These are phyloP conservation scores for Stachybotrys echinatus DNA, from an alignment of 2,329 filamentous ascomycete species.

Conservation along the genomic window DNA sequence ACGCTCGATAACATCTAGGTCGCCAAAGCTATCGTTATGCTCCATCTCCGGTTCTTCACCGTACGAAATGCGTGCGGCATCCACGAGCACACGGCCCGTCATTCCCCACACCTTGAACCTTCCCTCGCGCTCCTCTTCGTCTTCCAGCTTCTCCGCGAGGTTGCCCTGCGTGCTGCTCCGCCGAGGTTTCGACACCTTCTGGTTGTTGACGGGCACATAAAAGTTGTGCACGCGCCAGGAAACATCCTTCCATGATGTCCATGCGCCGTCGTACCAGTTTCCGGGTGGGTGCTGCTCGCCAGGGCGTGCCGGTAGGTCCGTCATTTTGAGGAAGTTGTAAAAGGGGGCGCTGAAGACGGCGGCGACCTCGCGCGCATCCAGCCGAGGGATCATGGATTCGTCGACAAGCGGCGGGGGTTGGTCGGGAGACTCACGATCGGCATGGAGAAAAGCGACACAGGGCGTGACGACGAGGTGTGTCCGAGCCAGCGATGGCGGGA, in stretches of 20 bases:
- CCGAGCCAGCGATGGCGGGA: conserved; percentile 70
- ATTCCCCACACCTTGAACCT: conserved; percentile 90
- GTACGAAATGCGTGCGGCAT: conserved; percentile 82
- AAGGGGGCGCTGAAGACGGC: conserved; percentile 91
- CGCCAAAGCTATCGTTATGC: conserved; percentile 49
- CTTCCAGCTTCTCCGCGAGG: conserved; percentile 37
- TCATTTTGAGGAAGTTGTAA: conserved; percentile 66
- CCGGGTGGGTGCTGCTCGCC: conserved; percentile 39
- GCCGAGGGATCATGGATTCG: conserved; percentile 67
- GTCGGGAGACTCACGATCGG: conserved; percentile 38
- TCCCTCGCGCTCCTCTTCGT: conserved; percentile 38
- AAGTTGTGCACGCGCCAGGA: conserved; percentile 91
- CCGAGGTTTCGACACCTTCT: conserved; percentile 60
- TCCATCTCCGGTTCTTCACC: conserved; percentile 80
- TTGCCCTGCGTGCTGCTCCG: conserved; percentile 35
- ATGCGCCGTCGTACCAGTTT: conserved; percentile 80
- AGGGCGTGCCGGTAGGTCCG: conserved; percentile 46
- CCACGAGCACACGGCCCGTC: conserved; percentile 86
- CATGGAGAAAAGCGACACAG: conserved; percentile 72
- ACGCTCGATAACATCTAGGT: conserved; percentile 43
- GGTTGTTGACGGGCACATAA: conserved; percentile 72
- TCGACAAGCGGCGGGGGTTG: conserved; percentile 46
- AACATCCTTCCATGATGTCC: conserved; percentile 72
- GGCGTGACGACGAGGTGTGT: conserved; percentile 71
- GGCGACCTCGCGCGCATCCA: conserved; percentile 87